Evolutionary conservation across 2,329 filamentous ascomycete genomes (phyloP), one percentile per base, ranked within the genome.

Genomic region (Aureobasidium sp.): DNA sequence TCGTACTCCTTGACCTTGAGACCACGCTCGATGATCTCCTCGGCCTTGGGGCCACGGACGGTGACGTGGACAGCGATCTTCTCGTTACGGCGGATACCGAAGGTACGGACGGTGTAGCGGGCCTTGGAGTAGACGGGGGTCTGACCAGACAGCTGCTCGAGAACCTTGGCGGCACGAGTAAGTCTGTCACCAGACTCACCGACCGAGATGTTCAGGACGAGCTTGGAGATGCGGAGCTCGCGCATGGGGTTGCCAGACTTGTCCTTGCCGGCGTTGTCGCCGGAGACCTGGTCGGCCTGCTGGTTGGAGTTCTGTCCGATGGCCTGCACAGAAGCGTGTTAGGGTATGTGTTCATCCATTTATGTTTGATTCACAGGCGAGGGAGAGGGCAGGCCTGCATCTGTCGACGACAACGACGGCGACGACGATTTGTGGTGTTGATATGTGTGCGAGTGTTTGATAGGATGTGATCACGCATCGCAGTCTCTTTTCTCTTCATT

Each of bases 1-100:
- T 99, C 94, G 85, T 99, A 99, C 84, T 99, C 94, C 91, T 99
- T 99, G 87, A 99, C 94, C 89, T 99, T 99, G 79, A 99, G 89
- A 79, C 94, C 94, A 87, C 94, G 93, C 90, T 99, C 94, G 77
- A 99, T 89, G 76, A 99, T 99, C 84, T 99, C 94, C 87, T 99
- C 94, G 68, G 94, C 94, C 89, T 90, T 97, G 82, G 94, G 92
- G 77, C 94, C 94, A 79, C 94, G 94, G 83, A 99, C 92, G 77
- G 94, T 99, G 78, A 99, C 94, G 85, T 99, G 94, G 72, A 99
- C 94, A 71, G 94, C 84, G 77, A 99, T 99, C 90, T 97, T 97
- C 82, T 99, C 94, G 89, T 99, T 99, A 91, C 94, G 93, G 80
- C 94, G 93, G 87, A 99, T 99, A 88, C 94, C 94, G 82, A 99